Percentiles rank a stretch among this genome's conserved stretches.
Conservation (phyloP, 2,329 filamentous ascomycete genomes). For the Fusarium nanum region DNA sequence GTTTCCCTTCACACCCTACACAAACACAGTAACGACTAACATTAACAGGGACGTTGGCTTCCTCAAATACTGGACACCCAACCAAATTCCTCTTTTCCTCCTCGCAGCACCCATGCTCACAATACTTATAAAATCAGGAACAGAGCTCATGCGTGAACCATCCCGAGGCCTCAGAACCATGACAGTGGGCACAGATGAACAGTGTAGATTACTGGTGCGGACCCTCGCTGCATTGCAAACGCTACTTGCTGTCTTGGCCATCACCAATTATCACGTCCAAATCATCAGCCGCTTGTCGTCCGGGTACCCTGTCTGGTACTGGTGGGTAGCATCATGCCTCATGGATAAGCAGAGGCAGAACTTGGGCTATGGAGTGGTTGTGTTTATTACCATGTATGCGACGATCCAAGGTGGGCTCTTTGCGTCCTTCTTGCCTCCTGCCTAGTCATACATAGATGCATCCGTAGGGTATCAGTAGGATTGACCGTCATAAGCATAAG, state of each 20-base stretch:
- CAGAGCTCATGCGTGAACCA: slow-evolving; percentile 51
- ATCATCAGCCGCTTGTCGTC: slow-evolving; percentile 92
- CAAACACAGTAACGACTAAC: slow-evolving; percentile 34
- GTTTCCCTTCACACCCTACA: slow-evolving; percentile 43
- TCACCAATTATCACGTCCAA: slow-evolving; percentile 90
- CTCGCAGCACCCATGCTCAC: slow-evolving; percentile 82
- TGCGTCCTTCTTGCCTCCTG: slow-evolving; percentile 91
- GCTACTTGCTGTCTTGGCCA: slow-evolving; percentile 75
- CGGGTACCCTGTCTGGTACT: slow-evolving; percentile 90
- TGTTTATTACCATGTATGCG: slow-evolving; percentile 84
- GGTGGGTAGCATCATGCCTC: slow-evolving; percentile 73
- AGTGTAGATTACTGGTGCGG: slow-evolving; percentile 53
- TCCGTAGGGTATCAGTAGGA: too few species aligned
- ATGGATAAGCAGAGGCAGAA: slow-evolving; percentile 48
- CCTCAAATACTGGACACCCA: slow-evolving; percentile 87
- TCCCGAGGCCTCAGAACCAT: slow-evolving; percentile 14
- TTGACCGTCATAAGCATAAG: too few species aligned
- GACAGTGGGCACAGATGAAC: slow-evolving; percentile 8
- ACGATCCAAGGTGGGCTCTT: slow-evolving; percentile 85
- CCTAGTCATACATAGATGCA: slow-evolving; percentile 57
- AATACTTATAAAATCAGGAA: slow-evolving; percentile 70
- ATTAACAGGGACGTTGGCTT: slow-evolving; percentile 82
- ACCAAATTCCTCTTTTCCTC: slow-evolving; percentile 88
- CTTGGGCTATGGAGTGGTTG: slow-evolving; percentile 59
- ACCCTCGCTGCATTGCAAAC: slow-evolving; percentile 79